Conservation (phyloP, 1,284 basidiomycete species). For the Trametes polyzona region DNA sequence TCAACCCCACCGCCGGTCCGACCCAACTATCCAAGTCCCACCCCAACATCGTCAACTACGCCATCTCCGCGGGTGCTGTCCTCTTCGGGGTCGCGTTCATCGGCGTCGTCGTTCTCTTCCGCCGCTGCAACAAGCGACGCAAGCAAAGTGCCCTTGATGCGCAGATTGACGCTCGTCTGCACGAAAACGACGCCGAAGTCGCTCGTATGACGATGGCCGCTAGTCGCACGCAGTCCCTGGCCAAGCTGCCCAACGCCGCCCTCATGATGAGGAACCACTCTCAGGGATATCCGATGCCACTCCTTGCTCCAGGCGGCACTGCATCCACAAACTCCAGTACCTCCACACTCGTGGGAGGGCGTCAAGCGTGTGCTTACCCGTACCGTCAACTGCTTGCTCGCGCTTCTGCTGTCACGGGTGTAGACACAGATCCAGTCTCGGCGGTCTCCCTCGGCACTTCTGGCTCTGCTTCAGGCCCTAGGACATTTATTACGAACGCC, state of each 20-base stretch:
- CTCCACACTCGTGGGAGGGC: conserved; percentile 5
- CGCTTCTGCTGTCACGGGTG: background rate
- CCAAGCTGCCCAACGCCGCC: conserved; percentile 12
- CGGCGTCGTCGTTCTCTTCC: conserved; percentile 12
- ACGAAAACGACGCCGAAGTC: conserved; percentile 6
- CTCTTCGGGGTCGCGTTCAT: conserved; percentile 18
- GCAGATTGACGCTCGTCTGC: conserved; percentile 15
- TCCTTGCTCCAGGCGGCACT: background rate
- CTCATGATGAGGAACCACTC: background rate
- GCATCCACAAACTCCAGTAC: background rate
- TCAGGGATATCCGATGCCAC: conserved; percentile 1
- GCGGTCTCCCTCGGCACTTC: no score
- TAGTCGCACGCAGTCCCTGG: conserved; percentile 12
- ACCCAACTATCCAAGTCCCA: conserved; percentile 10
- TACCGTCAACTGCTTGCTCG: background rate
- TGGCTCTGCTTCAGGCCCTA: no score
- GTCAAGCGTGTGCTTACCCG: background rate
- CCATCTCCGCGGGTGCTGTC: conserved; percentile 18
- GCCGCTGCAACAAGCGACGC: conserved; percentile 16
- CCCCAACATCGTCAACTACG: conserved; percentile 21
- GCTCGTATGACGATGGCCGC: conserved; percentile 3
- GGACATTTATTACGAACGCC: no score
- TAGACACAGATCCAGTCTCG: no score
- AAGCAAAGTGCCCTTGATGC: conserved; percentile 14
- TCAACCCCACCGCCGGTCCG: conserved; percentile 5